Conservation (phyloP, 768 basidiomycete species). For the Clitopilus hobsonii region DNA sequence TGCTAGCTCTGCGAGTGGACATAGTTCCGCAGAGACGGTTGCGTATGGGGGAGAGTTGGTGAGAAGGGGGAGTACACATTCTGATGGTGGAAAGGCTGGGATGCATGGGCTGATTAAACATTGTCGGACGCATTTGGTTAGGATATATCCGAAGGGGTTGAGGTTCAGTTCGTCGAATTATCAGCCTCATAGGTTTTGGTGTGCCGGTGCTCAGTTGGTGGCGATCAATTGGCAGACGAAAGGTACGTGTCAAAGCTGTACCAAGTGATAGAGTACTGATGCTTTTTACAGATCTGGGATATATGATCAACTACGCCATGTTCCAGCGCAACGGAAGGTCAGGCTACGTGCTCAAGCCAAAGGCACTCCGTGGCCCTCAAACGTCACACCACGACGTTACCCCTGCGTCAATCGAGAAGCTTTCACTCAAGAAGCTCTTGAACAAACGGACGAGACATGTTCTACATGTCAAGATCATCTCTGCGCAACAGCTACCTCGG, state of each 20-base stretch:
- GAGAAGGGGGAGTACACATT: neutral
- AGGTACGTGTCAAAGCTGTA: constrained; percentile 45
- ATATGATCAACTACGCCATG: constrained; percentile 94
- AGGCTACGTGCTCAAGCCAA: constrained; percentile 91
- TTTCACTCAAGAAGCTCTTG: constrained; percentile 50
- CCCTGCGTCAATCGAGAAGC: constrained; percentile 1
- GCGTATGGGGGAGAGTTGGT: neutral
- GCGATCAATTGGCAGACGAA: constrained; percentile 98
- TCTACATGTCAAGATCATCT: constrained; percentile 51
- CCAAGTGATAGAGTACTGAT: constrained; percentile 1
- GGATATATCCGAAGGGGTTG: constrained; percentile 86
- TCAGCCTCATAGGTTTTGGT: constrained; percentile 89
- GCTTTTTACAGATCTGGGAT: constrained; percentile 64
- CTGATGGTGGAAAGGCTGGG: constrained; percentile 1
- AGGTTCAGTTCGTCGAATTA: constrained; percentile 86
- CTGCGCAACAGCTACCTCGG: constrained; percentile 75
- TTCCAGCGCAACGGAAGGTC: constrained; percentile 87
- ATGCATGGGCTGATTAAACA: constrained; percentile 71
- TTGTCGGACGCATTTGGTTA: constrained; percentile 76
- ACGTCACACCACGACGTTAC: neutral
- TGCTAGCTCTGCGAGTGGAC: constrained; percentile 1
- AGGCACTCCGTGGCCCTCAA: constrained; percentile 48
- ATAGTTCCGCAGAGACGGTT: neutral
- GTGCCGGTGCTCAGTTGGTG: constrained; percentile 83
- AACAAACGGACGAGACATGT: constrained; percentile 52